A percentile compares a stretch with the other conserved stretches of the same genome.
These are phyloP conservation scores for Saccharomycopsis lassenensis DNA, from an alignment of 805 yeast species.

Conservation along the genomic window DNA sequence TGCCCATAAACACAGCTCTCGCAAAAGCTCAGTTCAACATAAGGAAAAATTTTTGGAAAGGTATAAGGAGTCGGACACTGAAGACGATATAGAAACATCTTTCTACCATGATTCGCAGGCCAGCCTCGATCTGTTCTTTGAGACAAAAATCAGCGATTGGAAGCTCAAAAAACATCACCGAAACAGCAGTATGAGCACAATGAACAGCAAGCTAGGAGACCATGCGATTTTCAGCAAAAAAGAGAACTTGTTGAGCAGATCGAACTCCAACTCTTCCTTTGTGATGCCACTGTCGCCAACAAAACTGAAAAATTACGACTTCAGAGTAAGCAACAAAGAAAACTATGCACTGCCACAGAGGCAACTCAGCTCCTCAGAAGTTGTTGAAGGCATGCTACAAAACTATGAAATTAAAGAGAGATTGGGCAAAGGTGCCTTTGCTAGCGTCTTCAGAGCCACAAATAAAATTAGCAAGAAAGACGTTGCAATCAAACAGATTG, in stretches of 20 bases:
- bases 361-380: constrained; percentile 15
- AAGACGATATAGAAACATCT: constrained; percentile 14
- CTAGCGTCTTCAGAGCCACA: constrained; percentile 69
- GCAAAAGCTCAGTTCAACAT: constrained; percentile 1
- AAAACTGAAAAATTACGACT: too few species aligned
- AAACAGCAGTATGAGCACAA: too few species aligned
- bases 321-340: too few species aligned
- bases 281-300: too few species aligned
- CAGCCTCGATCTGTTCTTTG: constrained; percentile 5
- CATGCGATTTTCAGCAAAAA: too few species aligned
- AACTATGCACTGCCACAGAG: too few species aligned
- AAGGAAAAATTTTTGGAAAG: constrained; percentile 4
- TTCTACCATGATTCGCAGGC: constrained; percentile 7
- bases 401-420: constrained; percentile 46
- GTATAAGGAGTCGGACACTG: constrained; percentile 12
- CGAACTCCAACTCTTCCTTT: too few species aligned
- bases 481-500: constrained; percentile 73
- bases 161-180: constrained; percentile 7
- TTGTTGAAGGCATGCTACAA: constrained; percentile 14
- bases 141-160: constrained; percentile 13
- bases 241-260: too few species aligned
- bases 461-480: constrained; percentile 54
- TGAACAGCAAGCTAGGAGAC: too few species aligned
- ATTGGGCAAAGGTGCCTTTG: constrained; percentile 88
- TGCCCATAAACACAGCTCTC: too few species aligned